Evolutionary conservation across 176 grass and related monocot genomes (phyloP).

Genomic region (Calamus simplicifolius): DNA sequence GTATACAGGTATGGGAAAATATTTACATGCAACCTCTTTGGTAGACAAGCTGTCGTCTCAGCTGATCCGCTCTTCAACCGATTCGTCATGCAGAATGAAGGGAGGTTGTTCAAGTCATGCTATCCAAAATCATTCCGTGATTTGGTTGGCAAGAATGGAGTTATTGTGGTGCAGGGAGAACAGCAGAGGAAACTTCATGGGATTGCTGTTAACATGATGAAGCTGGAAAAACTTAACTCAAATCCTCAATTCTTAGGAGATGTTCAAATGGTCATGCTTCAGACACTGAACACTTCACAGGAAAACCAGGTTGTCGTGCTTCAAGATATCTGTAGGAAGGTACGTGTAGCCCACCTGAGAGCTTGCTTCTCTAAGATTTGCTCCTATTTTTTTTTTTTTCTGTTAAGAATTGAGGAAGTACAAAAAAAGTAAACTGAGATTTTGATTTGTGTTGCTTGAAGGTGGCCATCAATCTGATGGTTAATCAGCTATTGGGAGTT

Average conservation of each 20-base stretch:
- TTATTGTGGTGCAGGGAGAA: conserved; percentile 6
- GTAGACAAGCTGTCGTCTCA: conserved; percentile 6
- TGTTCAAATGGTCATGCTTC: neutral
- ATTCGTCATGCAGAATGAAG: conserved; percentile 10
- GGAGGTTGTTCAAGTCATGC: conserved; percentile 10
- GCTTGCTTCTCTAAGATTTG: no score
- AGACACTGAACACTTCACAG: neutral
- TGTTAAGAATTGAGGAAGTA: no score
- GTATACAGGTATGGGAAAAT: conserved; percentile 10
- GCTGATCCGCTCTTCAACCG: conserved; percentile 12
- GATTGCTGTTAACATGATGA: conserved; percentile 6
- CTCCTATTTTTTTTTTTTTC: no score
- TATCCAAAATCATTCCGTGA: conserved; percentile 11
- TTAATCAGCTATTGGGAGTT: conserved; percentile 9
- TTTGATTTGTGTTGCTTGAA: neutral
- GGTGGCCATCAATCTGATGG: conserved; percentile 15
- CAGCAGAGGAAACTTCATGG: conserved; percentile 12
- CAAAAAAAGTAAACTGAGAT: neutral
- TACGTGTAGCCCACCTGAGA: neutral
- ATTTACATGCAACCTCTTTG: conserved; percentile 9
- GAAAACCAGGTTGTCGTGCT: conserved; percentile 2
- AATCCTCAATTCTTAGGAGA: conserved; percentile 1
- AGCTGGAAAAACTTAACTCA: neutral
- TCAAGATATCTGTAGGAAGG: conserved; percentile 13
- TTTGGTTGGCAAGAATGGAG: conserved; percentile 6